Base-by-base conservation (phyloP, 2,329 filamentous ascomycete genomes). In the Lasiodiplodia hormozganensis region DNA sequence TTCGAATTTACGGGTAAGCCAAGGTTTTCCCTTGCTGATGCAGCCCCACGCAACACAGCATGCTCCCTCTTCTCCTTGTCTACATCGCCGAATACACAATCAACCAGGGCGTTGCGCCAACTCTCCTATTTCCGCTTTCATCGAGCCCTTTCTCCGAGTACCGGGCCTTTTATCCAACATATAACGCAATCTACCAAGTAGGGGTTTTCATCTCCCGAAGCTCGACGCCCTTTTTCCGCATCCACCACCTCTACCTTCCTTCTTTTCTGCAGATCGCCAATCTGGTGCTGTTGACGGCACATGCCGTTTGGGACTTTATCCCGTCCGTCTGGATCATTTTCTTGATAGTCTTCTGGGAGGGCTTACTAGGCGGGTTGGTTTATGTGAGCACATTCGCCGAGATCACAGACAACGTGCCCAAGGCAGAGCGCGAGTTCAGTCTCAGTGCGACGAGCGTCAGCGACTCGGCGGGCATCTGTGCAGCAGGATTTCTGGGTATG, bases 61-160 rank as follows among this genome's bases (percentile, higher is more conserved):
- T 99, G 94, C 85, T 97, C 3, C 96, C 96, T 0, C 85, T 99
- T 16, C 85, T 98, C 40, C 83, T 98, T 18, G 96, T 99, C 36
- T 99, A 97, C 78, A 87, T 98, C 43, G 93, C 94, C 68, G 96
- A 99, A 82, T 99, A 99, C 78, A 96, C 92, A 67, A 97, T 98
- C 80, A 98, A 98, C 82, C 94, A 97, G 82, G 95, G 94, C 43
- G 93, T 98, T 0, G 86, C 93, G 0, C 95, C 96, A 0, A 97
- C 94, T 0, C 84, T 98, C 0, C 87, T 99, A 4, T 99, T 97
- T 76, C 93, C 94, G 0, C 84, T 97, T 0, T 76, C 85, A 1
- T 81, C 86, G 12, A 91, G 92, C 0, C 96, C 96, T 0, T 98
- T 98, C 77, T 81, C 83, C 38, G 88, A 93, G 72, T 96, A 90